A percentile compares a stretch with the other conserved stretches of the same genome.
Conservation (phyloP, 495 filamentous ascomycete species). For the Aspergillus homomorphus region DNA sequence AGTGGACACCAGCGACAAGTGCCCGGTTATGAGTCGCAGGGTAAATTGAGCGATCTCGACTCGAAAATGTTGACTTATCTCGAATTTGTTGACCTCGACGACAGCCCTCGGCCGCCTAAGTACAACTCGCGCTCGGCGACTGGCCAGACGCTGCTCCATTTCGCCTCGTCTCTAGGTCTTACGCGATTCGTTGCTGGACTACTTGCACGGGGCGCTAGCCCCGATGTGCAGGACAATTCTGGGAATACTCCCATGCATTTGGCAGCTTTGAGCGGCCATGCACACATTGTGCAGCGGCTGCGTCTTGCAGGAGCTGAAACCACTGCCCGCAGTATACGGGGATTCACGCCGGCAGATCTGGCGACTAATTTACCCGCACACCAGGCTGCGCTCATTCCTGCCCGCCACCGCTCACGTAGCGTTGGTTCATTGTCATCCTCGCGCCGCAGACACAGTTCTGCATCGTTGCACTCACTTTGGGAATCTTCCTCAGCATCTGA, state of each 20-base stretch:
- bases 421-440: slow-evolving; percentile 48
- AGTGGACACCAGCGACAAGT: slow-evolving; percentile 44
- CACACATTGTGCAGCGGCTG: slow-evolving; percentile 72
- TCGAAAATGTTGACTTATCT: slow-evolving; percentile 67
- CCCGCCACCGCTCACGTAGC: slow-evolving; percentile 56
- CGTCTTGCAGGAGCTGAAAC: slow-evolving; percentile 71
- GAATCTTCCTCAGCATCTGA: slow-evolving; percentile 48
- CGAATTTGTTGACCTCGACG: slow-evolving; percentile 73
- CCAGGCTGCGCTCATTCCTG: slow-evolving; percentile 52
- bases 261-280: slow-evolving; percentile 72
- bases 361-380: slow-evolving; percentile 58
- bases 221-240: slow-evolving; percentile 70
- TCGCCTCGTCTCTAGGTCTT: slow-evolving; percentile 73
- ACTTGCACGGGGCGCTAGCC: slow-evolving; percentile 73
- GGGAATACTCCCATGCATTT: slow-evolving; percentile 84
- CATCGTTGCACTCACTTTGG: slow-evolving; percentile 63
- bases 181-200: slow-evolving; percentile 77
- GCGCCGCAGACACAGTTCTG: slow-evolving; percentile 61
- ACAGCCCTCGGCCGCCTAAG: slow-evolving; percentile 62
- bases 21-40: slow-evolving; percentile 41
- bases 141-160: slow-evolving; percentile 79
- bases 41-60: slow-evolving; percentile 59
- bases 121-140: slow-evolving; percentile 61
- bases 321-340: slow-evolving; percentile 63
- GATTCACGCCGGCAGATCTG: slow-evolving; percentile 71